Base-by-base conservation (phyloP, 345 rosid genomes). In the Eucalyptus cladocalyx region DNA sequence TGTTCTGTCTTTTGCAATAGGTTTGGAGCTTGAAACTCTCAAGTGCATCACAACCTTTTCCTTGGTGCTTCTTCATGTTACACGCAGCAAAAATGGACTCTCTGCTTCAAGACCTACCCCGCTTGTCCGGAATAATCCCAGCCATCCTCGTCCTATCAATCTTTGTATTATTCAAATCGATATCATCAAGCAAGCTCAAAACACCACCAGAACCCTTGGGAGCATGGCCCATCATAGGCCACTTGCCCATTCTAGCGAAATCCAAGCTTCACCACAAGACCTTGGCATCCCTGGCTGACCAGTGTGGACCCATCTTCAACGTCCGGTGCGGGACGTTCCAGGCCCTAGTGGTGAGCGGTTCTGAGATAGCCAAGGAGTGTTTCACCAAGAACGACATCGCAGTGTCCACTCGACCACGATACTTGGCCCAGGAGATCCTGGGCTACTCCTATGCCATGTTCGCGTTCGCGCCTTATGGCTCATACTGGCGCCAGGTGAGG, bases 171-270 rank as follows among this genome's bases (percentile, higher is more conserved):
- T 17, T 83, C 80, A 62, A 92, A 91, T 7, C 88, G 90, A 3
- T 89, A 37, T 91, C 30, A 90, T 72, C 81, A 72, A 72, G 81
- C 93, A 26, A 72, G 81, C 81, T 72, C 81, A 72, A 72, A 72
- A 72, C 43, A 34, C 81, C 81, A 72, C 81, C 81, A 7, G 81
- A 72, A 72, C 45, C 26, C 12, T 12, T 42, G 11, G 81, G 81
- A 23, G 43, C 83, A 76, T 94, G 93, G 94, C 95, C 93, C 17
- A 17, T 94, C 37, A 89, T 94, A 30, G 94, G 95, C n/a, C 94
- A 94, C 88, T 90, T 93, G n/a, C 92, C 54, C 81, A 86, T 93
- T 40, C 88, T 87, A 15, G 83, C 42, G 21, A 49, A 72, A 43
- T 60, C 88, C 26, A 42, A 89, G 88, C 91, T 89, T 86, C 89